These are phyloP conservation scores for Trametes meyenii DNA, from an alignment of 768 basidiomycete genomes.

Conservation along the genomic window DNA sequence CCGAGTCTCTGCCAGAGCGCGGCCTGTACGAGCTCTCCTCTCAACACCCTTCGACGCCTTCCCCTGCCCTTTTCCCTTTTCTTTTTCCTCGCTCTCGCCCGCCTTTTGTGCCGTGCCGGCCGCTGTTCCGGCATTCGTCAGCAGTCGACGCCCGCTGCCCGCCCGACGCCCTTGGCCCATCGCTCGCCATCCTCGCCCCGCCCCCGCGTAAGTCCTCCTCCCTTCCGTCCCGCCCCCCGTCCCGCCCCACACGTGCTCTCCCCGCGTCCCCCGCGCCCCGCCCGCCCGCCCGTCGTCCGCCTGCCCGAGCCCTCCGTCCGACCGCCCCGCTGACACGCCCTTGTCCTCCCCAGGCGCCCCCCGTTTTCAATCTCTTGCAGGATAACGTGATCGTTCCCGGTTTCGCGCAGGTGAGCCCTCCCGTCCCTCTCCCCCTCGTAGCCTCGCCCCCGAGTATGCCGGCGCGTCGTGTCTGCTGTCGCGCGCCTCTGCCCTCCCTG, in stretches of 20 bases:
- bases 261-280: neutral
- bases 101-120: neutral
- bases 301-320: neutral
- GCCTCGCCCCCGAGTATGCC: neutral
- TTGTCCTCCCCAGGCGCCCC: neutral
- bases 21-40: conserved; percentile 1
- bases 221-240: neutral
- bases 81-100: neutral
- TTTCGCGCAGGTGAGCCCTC: neutral
- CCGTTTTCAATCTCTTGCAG: neutral
- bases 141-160: neutral
- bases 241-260: neutral
- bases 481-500: neutral
- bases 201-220: conserved; percentile 5
- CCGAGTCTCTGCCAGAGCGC: conserved; percentile 1
- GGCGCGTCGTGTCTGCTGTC: neutral
- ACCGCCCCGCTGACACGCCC: neutral
- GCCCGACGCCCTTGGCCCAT: neutral
- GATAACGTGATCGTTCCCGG: conserved; percentile 6
- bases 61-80: neutral
- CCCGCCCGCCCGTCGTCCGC: neutral
- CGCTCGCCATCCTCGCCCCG: conserved; percentile 12
- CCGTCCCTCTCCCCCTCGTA: neutral
- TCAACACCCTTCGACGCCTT: neutral
- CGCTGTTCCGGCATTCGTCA: conserved; percentile 5